phyloP scores from a whole-genome alignment of 1,284 basidiomycete genomes.

The Ceratobasidium sp. region DNA sequence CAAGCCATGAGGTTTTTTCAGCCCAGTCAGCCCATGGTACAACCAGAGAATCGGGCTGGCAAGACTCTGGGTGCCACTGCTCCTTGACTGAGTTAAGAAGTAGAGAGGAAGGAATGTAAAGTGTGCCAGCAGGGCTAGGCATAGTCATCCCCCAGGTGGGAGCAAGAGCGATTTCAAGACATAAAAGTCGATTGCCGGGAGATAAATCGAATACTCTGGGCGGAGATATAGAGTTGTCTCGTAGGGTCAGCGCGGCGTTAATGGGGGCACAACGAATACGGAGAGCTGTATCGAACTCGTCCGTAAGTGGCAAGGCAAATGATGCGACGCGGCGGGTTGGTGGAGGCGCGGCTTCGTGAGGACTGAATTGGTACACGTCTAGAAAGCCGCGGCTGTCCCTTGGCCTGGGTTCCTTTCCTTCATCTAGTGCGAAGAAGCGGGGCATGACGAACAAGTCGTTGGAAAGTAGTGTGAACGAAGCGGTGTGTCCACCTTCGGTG shows the following conservation, averaged over 20 bases:
- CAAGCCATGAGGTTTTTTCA: conserved; percentile 19
- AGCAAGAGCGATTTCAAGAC: conserved; percentile 9
- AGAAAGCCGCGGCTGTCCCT: conserved; percentile 13
- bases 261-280: conserved; percentile 15
- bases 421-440: background rate
- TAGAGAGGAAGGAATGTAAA: conserved; percentile 8
- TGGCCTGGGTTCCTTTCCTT: conserved; percentile 1
- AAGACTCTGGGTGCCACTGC: background rate
- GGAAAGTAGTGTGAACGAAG: conserved; percentile 28
- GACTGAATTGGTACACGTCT: conserved; percentile 15
- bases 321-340: conserved; percentile 14
- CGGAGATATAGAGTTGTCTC: background rate
- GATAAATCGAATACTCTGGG: conserved; percentile 25
- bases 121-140: background rate
- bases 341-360: background rate
- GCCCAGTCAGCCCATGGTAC: conserved; percentile 31
- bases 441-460: conserved; percentile 4
- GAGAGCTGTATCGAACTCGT: background rate
- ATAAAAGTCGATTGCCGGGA: conserved; percentile 15
- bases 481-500: background rate
- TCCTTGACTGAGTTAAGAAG: background rate
- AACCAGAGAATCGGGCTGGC: background rate
- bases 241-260: background rate
- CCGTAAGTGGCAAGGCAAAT: conserved; percentile 4
- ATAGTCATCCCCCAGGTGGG: background rate